Conservation (phyloP, 2,329 filamentous ascomycete species). For the Fusarium haematococcum region DNA sequence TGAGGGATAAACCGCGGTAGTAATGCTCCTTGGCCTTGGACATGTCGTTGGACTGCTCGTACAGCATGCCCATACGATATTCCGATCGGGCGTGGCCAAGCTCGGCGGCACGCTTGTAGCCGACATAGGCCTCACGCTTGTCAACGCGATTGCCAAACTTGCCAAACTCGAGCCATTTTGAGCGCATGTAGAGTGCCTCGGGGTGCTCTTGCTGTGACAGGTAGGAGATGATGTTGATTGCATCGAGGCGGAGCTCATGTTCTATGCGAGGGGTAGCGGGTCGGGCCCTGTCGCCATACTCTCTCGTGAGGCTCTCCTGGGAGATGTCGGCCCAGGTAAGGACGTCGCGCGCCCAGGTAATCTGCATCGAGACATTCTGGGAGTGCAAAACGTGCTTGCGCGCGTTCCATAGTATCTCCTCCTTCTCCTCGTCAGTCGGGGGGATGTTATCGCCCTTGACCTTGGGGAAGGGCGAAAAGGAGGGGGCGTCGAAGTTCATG, state of each 20-base stretch:
- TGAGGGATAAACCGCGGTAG: slow-evolving; percentile 79
- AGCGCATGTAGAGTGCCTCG: slow-evolving; percentile 91
- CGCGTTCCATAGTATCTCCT: slow-evolving; percentile 87
- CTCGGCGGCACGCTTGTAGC: slow-evolving; percentile 87
- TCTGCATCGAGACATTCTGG: slow-evolving; percentile 94
- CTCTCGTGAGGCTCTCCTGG: slow-evolving; percentile 79
- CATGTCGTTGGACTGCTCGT: slow-evolving; percentile 93
- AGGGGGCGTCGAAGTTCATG: slow-evolving; percentile 71
- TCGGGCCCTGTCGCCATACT: slow-evolving; percentile 65
- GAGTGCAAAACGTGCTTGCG: slow-evolving; percentile 87
- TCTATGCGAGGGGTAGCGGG: slow-evolving; percentile 87
- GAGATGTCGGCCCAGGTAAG: slow-evolving; percentile 89
- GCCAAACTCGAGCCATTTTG: slow-evolving; percentile 98
- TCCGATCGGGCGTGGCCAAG: slow-evolving; percentile 89
- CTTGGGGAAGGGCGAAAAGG: slow-evolving; percentile 92
- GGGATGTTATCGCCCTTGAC: slow-evolving; percentile 89
- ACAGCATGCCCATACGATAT: slow-evolving; percentile 98
- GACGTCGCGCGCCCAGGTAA: slow-evolving; percentile 95
- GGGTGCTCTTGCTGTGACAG: slow-evolving; percentile 92
- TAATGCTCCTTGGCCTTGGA: slow-evolving; percentile 93
- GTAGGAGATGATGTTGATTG: slow-evolving; percentile 91
- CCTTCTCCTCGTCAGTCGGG: slow-evolving; percentile 93
- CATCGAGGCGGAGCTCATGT: slow-evolving; percentile 87
- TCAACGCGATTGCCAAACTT: slow-evolving; percentile 92
- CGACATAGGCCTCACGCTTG: slow-evolving; percentile 92